Conservation (phyloP, 1,139 yeast genomes). For the Candida anutae region DNA sequence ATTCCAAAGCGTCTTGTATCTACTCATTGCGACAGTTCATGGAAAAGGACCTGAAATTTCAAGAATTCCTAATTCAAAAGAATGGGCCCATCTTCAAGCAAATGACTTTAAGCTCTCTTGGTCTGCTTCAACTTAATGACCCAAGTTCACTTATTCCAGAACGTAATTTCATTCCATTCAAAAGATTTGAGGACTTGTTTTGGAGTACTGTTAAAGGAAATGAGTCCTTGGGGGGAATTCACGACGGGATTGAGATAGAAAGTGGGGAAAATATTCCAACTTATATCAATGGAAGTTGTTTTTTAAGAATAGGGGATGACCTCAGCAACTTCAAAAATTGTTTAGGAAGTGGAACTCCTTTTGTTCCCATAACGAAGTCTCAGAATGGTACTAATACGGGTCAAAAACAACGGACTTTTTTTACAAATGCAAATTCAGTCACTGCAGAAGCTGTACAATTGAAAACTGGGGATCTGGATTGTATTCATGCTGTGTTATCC, state of each 20-base stretch:
- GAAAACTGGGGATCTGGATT: constrained; percentile 8
- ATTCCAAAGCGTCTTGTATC: constrained; percentile 30
- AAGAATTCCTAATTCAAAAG: constrained; percentile 22
- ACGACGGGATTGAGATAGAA: constrained; percentile 24
- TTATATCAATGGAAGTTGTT: constrained; percentile 18
- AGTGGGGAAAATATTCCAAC: constrained; percentile 20
- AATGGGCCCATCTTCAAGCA: constrained; percentile 12
- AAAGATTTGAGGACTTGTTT: constrained; percentile 36
- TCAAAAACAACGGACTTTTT: constrained; percentile 6
- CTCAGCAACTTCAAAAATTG: constrained; percentile 15
- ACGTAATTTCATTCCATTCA: constrained; percentile 13
- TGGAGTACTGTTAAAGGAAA: constrained; percentile 35
- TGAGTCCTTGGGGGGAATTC: constrained; percentile 5
- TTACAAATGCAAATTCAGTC: constrained; percentile 2
- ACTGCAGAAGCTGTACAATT: constrained; percentile 2
- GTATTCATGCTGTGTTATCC: constrained; percentile 22
- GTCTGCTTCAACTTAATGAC: constrained; percentile 6
- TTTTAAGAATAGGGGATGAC: constrained; percentile 20
- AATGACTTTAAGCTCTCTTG: constrained; percentile 5
- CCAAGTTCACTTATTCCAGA: constrained; percentile 12
- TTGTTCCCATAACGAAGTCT: not conserved
- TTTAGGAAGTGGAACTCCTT: constrained; percentile 9
- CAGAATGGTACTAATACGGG: too few relatives aligned
- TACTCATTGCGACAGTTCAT: constrained; percentile 45
- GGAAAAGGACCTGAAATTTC: constrained; percentile 42